Evolutionary conservation across 2,329 filamentous ascomycete genomes (phyloP).

Genomic region (Monascus ruber): DNA sequence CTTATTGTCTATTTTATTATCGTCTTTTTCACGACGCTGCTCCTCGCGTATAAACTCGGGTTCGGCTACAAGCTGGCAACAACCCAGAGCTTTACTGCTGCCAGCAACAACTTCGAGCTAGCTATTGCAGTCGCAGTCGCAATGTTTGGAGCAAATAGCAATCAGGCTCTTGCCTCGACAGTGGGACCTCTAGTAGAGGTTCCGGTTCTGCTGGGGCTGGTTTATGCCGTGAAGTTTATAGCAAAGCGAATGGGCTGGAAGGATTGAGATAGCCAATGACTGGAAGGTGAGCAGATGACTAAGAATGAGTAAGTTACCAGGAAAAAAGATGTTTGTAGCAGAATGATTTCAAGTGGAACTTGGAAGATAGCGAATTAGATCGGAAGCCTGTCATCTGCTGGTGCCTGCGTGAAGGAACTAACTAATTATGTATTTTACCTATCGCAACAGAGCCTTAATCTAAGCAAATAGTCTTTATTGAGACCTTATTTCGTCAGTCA

Average conservation of each 20-base stretch:
- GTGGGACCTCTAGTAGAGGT: constrained; percentile 82
- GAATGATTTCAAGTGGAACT: too few relatives aligned
- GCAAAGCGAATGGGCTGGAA: constrained; percentile 46
- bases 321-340: too few relatives aligned
- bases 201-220: constrained; percentile 64
- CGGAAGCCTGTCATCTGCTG: too few relatives aligned
- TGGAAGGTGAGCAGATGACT: too few relatives aligned
- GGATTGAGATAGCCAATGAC: too few relatives aligned
- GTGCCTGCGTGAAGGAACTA: too few relatives aligned
- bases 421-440: too few relatives aligned
- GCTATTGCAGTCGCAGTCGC: constrained; percentile 81
- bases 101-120: constrained; percentile 88
- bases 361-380: too few relatives aligned
- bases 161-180: constrained; percentile 70
- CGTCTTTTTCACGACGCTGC: constrained; percentile 61
- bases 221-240: constrained; percentile 55
- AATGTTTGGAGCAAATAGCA: constrained; percentile 63
- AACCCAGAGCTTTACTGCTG: constrained; percentile 79
- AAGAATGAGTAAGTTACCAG: too few relatives aligned
- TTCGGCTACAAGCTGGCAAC: constrained; percentile 60
- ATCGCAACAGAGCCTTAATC: too few relatives aligned
- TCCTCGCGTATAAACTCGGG: constrained; percentile 48
- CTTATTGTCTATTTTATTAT: constrained; percentile 69
- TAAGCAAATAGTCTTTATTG: too few relatives aligned
- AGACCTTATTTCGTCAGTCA: too few relatives aligned